Conservation (phyloP, 75 land plant species). For the Selaginella moellendorffii region DNA sequence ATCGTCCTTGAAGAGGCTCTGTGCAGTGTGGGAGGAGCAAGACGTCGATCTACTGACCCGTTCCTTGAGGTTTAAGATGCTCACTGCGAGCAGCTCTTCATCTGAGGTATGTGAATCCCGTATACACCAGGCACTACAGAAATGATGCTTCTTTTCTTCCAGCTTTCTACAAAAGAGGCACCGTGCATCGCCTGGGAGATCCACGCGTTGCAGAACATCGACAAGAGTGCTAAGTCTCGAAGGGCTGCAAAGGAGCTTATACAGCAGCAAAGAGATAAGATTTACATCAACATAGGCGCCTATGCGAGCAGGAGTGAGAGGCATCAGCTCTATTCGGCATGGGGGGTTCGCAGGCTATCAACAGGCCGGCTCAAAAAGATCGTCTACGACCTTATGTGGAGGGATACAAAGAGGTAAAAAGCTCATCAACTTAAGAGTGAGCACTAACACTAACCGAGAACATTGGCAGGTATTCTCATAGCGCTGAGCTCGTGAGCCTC, state of each 20-base stretch:
- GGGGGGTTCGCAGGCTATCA: constrained; percentile 15
- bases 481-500: too few relatives aligned
- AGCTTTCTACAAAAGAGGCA: background rate
- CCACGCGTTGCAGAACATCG: constrained; percentile 10
- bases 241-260: constrained; percentile 14
- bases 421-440: too few relatives aligned
- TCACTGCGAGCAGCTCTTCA: background rate
- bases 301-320: constrained; percentile 15
- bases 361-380: constrained; percentile 20
- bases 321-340: constrained; percentile 17
- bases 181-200: constrained; percentile 17
- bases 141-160: background rate
- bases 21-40: constrained; percentile 20
- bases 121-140: background rate
- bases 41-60: constrained; percentile 20
- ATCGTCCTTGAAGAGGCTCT: constrained; percentile 7
- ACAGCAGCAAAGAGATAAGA: constrained; percentile 20
- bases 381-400: constrained; percentile 25
- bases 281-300: constrained; percentile 23
- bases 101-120: background rate
- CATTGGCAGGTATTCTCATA: too few relatives aligned
- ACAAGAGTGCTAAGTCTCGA: constrained; percentile 8
- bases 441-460: too few relatives aligned
- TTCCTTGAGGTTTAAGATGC: constrained; percentile 17
- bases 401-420: constrained; percentile 27